Percentiles rank a stretch among this genome's conserved stretches.
Evolutionary conservation across 75 land plant genomes (phyloP).

Genomic region (Picea glauca): DNA sequence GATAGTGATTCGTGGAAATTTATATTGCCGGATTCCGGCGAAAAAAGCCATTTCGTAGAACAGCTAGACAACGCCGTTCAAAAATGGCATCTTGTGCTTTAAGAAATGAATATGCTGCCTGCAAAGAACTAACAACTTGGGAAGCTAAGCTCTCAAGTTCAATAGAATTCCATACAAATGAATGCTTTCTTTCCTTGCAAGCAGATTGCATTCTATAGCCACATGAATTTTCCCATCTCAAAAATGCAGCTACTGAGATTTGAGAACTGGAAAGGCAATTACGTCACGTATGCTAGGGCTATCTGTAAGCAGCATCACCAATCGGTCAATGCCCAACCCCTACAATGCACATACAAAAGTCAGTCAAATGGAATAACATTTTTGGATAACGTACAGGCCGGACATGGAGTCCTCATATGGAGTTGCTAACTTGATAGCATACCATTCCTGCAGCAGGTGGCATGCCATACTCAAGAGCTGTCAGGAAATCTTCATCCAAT

Average conservation of each 20-base stretch:
- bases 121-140: too few species aligned
- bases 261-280: conserved; percentile 85
- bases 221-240: too few species aligned
- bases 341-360: conserved; percentile 20
- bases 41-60: too few species aligned
- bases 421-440: conserved; percentile 10
- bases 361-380: background rate
- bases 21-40: too few species aligned
- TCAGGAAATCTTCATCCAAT: conserved; percentile 84
- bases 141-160: too few species aligned
- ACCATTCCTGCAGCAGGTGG: conserved; percentile 98
- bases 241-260: conserved; percentile 42
- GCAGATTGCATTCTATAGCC: too few species aligned
- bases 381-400: background rate
- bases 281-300: conserved; percentile 92
- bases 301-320: conserved; percentile 92
- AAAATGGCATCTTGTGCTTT: too few species aligned
- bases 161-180: too few species aligned
- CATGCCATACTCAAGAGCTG: conserved; percentile 94
- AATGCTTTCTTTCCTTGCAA: too few species aligned
- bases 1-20: too few species aligned
- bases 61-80: too few species aligned
- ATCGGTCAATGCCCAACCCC: conserved; percentile 89
- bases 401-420: background rate
- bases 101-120: too few species aligned